Base-by-base conservation (phyloP, 192 early-diverging fungal genomes). In the Thoreauomyces humboldtii region DNA sequence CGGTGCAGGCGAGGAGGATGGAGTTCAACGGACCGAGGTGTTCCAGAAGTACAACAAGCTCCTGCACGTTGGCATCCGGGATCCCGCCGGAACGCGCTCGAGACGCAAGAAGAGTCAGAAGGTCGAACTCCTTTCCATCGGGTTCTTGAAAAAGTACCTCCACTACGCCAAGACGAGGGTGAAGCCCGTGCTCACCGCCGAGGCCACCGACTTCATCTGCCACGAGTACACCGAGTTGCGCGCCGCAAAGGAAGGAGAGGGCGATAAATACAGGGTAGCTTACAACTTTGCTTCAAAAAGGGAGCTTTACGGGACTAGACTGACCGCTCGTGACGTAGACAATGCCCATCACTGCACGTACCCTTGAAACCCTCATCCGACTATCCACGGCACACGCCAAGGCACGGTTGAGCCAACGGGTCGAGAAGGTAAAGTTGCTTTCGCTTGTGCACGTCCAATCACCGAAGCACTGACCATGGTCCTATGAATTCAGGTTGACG, bases 301-400 rank as follows among this genome's bases (percentile, higher is more conserved):
- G n/a, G n/a, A n/a, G n/a, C n/a, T n/a, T n/a, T n/a, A n/a, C n/a
- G n/a, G n/a, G n/a, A n/a, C n/a, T n/a, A n/a, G n/a, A n/a, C n/a
- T n/a, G n/a, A n/a, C n/a, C n/a, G n/a, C n/a, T n/a, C n/a, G n/a
- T n/a, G n/a, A n/a, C n/a, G 2, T 63, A 92, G 78, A 96, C 95
- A 0, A 82, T 93, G 32, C 96, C 96, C n/a, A 84, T 98, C 59
- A 99, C 96, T 11, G 88, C 94, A n/a, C 92, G 96, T 84, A 96
- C 96, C 17, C 80, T 99, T 19, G 96, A 99, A 75, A 98, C 96
- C 2, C 80, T 99, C 36, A 96, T 99, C 69, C 92, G 96, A 77
- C 75, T 99, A 57, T 86, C 94, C 0, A 95, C 96, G 4, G 93
- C 96, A 14, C 94, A 99, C 72, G 95, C 96, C 45, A 99, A 99